Evolutionary conservation across 1,139 yeast genomes (phyloP).

Genomic region (Yamadazyma jaroonii): DNA sequence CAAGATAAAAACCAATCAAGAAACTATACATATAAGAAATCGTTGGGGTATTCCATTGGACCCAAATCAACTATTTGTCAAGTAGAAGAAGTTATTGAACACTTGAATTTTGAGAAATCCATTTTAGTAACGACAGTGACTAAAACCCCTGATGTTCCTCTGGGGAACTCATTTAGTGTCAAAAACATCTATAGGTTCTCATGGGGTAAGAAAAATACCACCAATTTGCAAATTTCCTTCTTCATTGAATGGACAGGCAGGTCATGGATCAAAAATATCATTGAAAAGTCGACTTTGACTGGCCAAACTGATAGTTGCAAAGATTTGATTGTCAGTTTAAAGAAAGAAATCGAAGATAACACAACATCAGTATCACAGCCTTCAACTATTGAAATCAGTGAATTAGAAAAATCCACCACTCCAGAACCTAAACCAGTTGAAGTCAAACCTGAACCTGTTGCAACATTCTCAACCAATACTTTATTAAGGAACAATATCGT

Average conservation of each 20-base stretch:
- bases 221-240: slow-evolving; percentile 42
- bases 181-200: slow-evolving; percentile 46
- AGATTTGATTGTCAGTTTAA: slow-evolving; percentile 29
- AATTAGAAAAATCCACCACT: slow-evolving; percentile 2
- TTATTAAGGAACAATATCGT: slow-evolving; percentile 17
- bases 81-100: slow-evolving; percentile 44
- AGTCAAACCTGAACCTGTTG: neutral
- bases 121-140: slow-evolving; percentile 38
- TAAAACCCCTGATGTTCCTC: slow-evolving; percentile 59
- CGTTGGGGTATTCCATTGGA: slow-evolving; percentile 53
- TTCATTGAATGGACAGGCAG: slow-evolving; percentile 53
- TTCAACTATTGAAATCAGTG: slow-evolving; percentile 4
- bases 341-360: slow-evolving; percentile 19
- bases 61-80: slow-evolving; percentile 56
- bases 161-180: slow-evolving; percentile 53
- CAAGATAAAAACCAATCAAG: slow-evolving; percentile 34
- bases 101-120: slow-evolving; percentile 35
- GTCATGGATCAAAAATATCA: slow-evolving; percentile 55
- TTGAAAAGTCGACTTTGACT: slow-evolving; percentile 48
- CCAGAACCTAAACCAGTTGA: slow-evolving; percentile 4
- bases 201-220: slow-evolving; percentile 46
- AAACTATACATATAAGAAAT: slow-evolving; percentile 41
- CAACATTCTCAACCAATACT: slow-evolving; percentile 9
- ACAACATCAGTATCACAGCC: slow-evolving; percentile 7
- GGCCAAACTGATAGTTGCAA: slow-evolving; percentile 47